Percentiles rank a stretch among this genome's conserved stretches.
Conservation (phyloP, 2,329 filamentous ascomycete genomes). For the Paecilomyces dactylethromorphus region DNA sequence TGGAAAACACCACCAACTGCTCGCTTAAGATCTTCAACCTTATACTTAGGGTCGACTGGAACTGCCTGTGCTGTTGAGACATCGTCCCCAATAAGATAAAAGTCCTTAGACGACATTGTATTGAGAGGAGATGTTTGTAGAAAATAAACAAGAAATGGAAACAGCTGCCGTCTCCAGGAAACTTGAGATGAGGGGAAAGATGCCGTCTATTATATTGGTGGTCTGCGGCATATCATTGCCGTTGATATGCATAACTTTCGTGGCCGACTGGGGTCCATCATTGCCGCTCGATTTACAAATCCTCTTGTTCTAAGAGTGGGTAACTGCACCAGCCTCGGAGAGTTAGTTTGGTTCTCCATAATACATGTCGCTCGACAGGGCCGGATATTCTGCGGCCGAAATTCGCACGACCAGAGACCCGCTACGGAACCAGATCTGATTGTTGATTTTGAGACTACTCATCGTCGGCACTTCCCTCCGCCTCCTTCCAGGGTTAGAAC, state of each 20-base stretch:
- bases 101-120: neutral
- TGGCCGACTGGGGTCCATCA: neutral
- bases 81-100: neutral
- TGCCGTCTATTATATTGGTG: no score
- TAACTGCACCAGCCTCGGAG: neutral
- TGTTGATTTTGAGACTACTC: no score
- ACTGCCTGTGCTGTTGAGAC: neutral
- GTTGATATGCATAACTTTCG: neutral
- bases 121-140: no score
- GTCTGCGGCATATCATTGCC: no score
- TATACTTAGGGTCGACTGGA: conserved; percentile 14
- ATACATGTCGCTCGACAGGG: neutral
- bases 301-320: neutral
- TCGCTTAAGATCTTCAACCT: conserved; percentile 50
- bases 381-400: neutral
- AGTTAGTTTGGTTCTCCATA: neutral
- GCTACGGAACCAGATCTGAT: no score
- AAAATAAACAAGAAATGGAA: no score
- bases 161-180: no score
- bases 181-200: no score
- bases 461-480: no score
- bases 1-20: conserved; percentile 44
- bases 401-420: neutral
- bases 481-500: no score
- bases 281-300: neutral